Percentiles rank a stretch among this genome's conserved stretches.
Evolutionary conservation across 108 stramenopile species (phyloP).

Genomic region (Epipyxis sp.): DNA sequence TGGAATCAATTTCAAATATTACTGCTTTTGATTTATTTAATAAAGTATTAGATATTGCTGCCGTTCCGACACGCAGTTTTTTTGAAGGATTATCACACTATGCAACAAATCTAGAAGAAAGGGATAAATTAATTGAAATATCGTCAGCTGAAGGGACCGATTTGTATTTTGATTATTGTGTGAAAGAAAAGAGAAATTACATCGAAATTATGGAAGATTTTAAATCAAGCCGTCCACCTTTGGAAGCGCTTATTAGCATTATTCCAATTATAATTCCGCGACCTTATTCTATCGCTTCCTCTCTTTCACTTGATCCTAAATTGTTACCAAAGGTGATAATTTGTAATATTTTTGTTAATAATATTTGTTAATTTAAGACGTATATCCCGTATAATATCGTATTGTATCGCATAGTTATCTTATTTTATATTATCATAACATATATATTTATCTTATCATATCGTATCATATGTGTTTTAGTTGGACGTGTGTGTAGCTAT

Average conservation of each 20-base stretch:
- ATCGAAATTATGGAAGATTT: slow-evolving; percentile 52
- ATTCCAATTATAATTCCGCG: slow-evolving; percentile 50
- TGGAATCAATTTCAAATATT: slow-evolving; percentile 33
- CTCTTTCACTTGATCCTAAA: slow-evolving; percentile 33
- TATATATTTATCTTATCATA: neutral
- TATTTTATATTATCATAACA: neutral
- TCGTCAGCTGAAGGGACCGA: slow-evolving; percentile 52
- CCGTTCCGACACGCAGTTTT: slow-evolving; percentile 45
- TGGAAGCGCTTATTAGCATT: slow-evolving; percentile 40
- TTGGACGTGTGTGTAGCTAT: slow-evolving; percentile 29
- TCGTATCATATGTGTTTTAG: neutral
- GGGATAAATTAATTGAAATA: slow-evolving; percentile 51
- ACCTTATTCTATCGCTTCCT: slow-evolving; percentile 52
- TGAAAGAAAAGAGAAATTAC: slow-evolving; percentile 43
- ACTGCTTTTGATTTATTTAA: slow-evolving; percentile 37
- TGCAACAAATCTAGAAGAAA: slow-evolving; percentile 41
- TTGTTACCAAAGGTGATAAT: too few species aligned
- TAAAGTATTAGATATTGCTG: slow-evolving; percentile 45
- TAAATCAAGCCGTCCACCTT: slow-evolving; percentile 33
- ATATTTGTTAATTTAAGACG: too few species aligned
- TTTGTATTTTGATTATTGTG: slow-evolving; percentile 50
- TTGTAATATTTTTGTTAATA: too few species aligned
- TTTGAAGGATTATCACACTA: slow-evolving; percentile 48
- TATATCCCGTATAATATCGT: too few species aligned
- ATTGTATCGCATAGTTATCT: neutral